Percentiles rank a stretch among this genome's conserved stretches.
Evolutionary conservation across 805 yeast genomes (phyloP).

Genomic region (Saccharomyces mikatae): DNA sequence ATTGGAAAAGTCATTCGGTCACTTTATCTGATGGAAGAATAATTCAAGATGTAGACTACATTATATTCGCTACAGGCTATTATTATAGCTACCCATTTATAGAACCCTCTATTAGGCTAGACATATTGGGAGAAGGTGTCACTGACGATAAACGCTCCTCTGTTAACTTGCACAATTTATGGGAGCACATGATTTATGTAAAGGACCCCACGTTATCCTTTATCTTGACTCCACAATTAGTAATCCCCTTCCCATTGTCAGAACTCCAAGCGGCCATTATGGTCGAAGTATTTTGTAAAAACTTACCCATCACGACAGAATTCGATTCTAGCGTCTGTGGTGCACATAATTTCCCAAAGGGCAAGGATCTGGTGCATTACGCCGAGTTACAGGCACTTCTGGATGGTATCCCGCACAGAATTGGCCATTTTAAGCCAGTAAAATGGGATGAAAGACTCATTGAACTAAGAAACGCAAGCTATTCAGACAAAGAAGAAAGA

Average conservation of each 20-base stretch:
- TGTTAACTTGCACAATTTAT: conserved; percentile 34
- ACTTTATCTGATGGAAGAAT: conserved; percentile 29
- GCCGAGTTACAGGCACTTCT: conserved; percentile 17
- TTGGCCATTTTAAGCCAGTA: conserved; percentile 17
- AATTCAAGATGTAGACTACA: conserved; percentile 30
- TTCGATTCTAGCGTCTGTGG: conserved; percentile 3
- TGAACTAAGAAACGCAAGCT: conserved; percentile 11
- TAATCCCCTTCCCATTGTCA: conserved; percentile 54
- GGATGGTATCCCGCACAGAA: conserved; percentile 4
- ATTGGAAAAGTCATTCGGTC: conserved; percentile 20
- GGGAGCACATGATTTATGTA: conserved; percentile 50
- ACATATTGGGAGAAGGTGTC: conserved; percentile 10
- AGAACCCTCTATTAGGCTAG: conserved; percentile 20
- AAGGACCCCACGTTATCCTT: conserved; percentile 59
- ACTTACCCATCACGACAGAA: conserved; percentile 41
- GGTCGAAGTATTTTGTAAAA: conserved; percentile 53
- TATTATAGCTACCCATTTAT: conserved; percentile 40
- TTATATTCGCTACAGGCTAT: conserved; percentile 46
- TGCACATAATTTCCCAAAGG: conserved; percentile 15
- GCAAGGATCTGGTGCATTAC: conserved; percentile 23
- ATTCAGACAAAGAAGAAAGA: conserved; percentile 16
- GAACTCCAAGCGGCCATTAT: conserved; percentile 60
- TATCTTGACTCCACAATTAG: conserved; percentile 53
- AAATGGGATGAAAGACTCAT: conserved; percentile 17
- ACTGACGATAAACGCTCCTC: conserved; percentile 26